These are phyloP conservation scores for Fragilaria radians DNA, from an alignment of 108 stramenopile species.

Conservation along the genomic window DNA sequence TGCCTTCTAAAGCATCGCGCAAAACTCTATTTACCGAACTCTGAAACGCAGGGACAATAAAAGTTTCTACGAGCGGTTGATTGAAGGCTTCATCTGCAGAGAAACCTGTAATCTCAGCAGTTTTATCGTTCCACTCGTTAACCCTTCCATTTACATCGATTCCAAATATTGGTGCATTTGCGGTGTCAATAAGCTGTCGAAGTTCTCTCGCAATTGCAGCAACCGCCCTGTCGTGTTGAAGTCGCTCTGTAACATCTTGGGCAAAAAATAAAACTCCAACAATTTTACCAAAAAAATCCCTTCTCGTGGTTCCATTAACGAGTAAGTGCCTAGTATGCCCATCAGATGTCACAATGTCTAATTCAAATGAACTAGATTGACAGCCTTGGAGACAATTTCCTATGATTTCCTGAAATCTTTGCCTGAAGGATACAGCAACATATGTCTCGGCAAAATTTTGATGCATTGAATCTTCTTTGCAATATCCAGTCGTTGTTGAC, in stretches of 20 bases:
- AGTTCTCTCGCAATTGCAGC: conserved; percentile 32
- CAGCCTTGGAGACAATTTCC: conserved; percentile 26
- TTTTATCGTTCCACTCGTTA: conserved; percentile 55
- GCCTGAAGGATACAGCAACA: conserved; percentile 24
- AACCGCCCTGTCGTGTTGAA: conserved; percentile 19
- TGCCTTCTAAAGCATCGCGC: conserved; percentile 25
- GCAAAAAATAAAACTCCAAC: conserved; percentile 69
- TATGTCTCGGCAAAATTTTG: conserved; percentile 25
- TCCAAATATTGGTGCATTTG: conserved; percentile 59
- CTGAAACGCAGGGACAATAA: conserved; percentile 21
- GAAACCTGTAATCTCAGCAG: conserved; percentile 44
- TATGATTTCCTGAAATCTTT: conserved; percentile 28
- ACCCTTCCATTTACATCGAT: conserved; percentile 42
- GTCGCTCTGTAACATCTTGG: conserved; percentile 69
- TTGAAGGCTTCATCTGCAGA: conserved; percentile 36
- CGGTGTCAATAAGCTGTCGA: conserved; percentile 39
- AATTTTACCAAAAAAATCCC: conserved; percentile 45
- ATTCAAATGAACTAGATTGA: conserved; percentile 33
- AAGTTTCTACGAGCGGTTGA: conserved; percentile 26
- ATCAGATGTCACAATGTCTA: conserved; percentile 26
- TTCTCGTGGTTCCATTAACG: conserved; percentile 61
- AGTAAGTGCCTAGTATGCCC: conserved; percentile 40
- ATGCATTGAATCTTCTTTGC: conserved; percentile 27
- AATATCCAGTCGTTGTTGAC: conserved; percentile 15
- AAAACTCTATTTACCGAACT: conserved; percentile 21